These are phyloP conservation scores for Mortierella claussenii DNA, from an alignment of 192 early-diverging fungal species.

Conservation along the genomic window DNA sequence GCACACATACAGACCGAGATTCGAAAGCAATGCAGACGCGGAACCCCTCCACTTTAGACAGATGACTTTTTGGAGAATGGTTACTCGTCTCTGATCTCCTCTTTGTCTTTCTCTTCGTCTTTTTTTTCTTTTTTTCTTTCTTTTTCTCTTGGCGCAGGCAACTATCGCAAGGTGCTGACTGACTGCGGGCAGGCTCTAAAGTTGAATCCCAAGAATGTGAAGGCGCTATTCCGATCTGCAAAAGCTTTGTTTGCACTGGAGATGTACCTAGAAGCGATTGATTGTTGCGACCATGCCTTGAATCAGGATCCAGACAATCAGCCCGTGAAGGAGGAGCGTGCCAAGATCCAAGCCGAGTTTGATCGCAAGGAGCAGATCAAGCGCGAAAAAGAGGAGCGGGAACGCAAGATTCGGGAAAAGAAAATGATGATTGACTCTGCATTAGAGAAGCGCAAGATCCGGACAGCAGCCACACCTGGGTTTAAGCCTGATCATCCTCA, in stretches of 20 bases:
- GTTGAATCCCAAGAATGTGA: constrained; percentile 83
- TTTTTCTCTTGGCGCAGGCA: constrained; percentile 58
- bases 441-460: constrained; percentile 57
- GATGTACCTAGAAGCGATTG: constrained; percentile 84
- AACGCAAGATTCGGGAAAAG: constrained; percentile 59
- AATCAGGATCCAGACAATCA: constrained; percentile 68
- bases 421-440: constrained; percentile 41
- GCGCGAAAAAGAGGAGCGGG: constrained; percentile 55
- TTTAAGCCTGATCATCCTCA: constrained; percentile 55
- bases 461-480: constrained; percentile 51
- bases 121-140: neutral
- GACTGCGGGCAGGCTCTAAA: constrained; percentile 91
- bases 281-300: constrained; percentile 85
- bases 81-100: neutral
- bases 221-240: constrained; percentile 92
- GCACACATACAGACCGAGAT: too few species aligned
- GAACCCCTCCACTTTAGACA: too few species aligned
- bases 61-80: too few species aligned
- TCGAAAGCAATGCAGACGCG: neutral
- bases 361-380: constrained; percentile 35
- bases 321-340: constrained; percentile 47
- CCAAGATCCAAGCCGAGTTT: constrained; percentile 45
- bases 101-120: neutral
- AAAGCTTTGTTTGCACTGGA: constrained; percentile 85
- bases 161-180: constrained; percentile 86